Base-by-base conservation (phyloP, 2,329 filamentous ascomycete species). In the Alternaria panax region DNA sequence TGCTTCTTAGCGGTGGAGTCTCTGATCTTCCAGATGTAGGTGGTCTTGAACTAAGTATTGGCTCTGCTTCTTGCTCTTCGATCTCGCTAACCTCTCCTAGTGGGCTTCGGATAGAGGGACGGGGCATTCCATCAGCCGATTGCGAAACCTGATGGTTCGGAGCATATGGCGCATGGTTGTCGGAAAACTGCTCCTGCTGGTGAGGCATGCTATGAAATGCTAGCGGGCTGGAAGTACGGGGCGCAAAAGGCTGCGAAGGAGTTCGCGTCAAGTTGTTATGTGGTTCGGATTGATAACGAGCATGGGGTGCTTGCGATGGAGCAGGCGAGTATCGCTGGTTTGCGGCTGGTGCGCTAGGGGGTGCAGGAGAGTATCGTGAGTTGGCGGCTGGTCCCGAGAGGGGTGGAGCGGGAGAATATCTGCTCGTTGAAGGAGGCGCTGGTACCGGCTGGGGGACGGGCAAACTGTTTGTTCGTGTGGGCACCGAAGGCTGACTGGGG, bases 201-300 rank as follows among this genome's bases (percentile, higher is more conserved):
- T 79, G 75, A 25, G 77, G 72, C 45, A 57, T 47, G 30, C 78
- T 76, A 51, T 81, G 84, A 50, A 84, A 83, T 30, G 87, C 87
- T 16, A 89, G 79, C 16, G 87, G 87, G 72, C 87, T 89, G n/a
- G 87, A 89, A 7, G 86, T 89, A 56, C 87, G 82, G 18, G 87
- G 87, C 41, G 87, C 85, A 72, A 88, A 89, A 4, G 84, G 81
- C 60, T 87, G 80, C 14, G 78, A 68, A 74, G 78, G 62, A 74
- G 81, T 71, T 53, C 71, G 72, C 43, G 70, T 73, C 11, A 70
- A 73, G 24, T 59, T 69, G 22, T 55, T 70, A 4, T 66, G 62
- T 14, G 78, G 73, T n/a, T 79, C 75, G 32, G 79, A 75, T 27
- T 69, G 70, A 62, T 81, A 79, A 32, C 77, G 73, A 57, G 67